A percentile compares a stretch with the other conserved stretches of the same genome.
These are phyloP conservation scores for Phytophthora macrochlamydospora DNA, from an alignment of 352 stramenopile genomes.

Conservation along the genomic window DNA sequence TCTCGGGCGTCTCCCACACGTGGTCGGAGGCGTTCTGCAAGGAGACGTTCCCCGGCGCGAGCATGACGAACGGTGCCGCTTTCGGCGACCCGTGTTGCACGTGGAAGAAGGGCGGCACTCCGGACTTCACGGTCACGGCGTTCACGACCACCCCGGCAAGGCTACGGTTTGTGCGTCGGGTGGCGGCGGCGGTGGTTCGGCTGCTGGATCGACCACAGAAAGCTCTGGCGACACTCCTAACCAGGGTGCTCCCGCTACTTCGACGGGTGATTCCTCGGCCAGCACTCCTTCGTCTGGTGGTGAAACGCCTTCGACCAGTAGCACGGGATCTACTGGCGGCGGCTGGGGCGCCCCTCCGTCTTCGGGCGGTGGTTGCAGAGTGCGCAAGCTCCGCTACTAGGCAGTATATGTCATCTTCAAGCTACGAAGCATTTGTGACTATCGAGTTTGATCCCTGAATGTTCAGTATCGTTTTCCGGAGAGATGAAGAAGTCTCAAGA, in stretches of 20 bases:
- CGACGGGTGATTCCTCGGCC: not conserved
- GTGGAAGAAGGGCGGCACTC: conserved; percentile 40
- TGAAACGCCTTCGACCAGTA: not conserved
- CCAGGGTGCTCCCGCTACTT: not conserved
- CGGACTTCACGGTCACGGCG: conserved; percentile 44
- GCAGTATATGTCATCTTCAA: not conserved
- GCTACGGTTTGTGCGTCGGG: conserved; percentile 26
- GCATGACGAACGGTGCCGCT: conserved; percentile 44
- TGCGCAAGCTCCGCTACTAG: not conserved
- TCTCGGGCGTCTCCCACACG: conserved; percentile 23
- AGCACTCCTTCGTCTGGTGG: not conserved
- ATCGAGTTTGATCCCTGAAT: not conserved
- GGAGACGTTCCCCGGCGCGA: conserved; percentile 25
- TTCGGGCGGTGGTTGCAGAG: not conserved
- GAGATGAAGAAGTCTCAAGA: not conserved
- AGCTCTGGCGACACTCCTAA: no score
- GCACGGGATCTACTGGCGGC: conserved; percentile 1
- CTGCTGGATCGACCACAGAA: not conserved
- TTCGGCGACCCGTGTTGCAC: conserved; percentile 65
- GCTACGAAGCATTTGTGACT: no score
- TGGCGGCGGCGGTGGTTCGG: conserved; percentile 1
- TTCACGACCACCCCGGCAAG: conserved; percentile 32
- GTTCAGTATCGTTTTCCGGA: not conserved
- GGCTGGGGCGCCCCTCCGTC: conserved; percentile 12
- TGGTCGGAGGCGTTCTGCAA: conserved; percentile 35